These are phyloP conservation scores for Diaporthe humulicola DNA, from an alignment of 2,329 filamentous ascomycete species.

Conservation along the genomic window DNA sequence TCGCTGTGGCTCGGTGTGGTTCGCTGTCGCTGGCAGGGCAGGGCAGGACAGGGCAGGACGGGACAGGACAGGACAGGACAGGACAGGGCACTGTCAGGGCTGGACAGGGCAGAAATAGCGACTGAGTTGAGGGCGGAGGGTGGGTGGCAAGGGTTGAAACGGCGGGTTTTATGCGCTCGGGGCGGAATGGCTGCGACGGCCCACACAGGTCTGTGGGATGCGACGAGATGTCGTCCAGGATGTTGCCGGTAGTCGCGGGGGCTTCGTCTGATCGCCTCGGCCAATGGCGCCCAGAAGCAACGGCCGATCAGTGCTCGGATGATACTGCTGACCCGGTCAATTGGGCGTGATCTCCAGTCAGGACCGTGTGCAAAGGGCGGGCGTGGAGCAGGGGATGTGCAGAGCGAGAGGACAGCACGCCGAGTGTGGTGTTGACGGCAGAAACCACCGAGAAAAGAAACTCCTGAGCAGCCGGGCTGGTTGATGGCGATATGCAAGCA, in stretches of 20 bases:
- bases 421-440: conserved; percentile 25
- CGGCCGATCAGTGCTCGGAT: conserved; percentile 24
- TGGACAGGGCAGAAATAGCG: conserved; percentile 13
- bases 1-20: conserved; percentile 8
- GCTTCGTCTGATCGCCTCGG: conserved; percentile 32
- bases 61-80: conserved; percentile 10
- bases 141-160: conserved; percentile 32
- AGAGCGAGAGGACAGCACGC: conserved; percentile 2
- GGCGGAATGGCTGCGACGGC: conserved; percentile 30
- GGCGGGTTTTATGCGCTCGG: conserved; percentile 31
- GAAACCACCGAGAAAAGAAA: not conserved
- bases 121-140: not conserved
- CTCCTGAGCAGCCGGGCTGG: conserved; percentile 4
- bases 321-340: conserved; percentile 12
- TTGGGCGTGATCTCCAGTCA: conserved; percentile 25
- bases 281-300: conserved; percentile 23
- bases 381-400: conserved; percentile 5
- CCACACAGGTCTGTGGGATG: conserved; percentile 27
- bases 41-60: conserved; percentile 7
- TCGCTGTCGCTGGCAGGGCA: conserved; percentile 3
- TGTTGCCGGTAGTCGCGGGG: conserved; percentile 18
- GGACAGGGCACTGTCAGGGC: conserved; percentile 3
- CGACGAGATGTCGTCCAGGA: conserved; percentile 26
- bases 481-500: conserved; percentile 25
- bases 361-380: conserved; percentile 1